Conservation (phyloP, 805 yeast species). For the Ogataea philodendri region DNA sequence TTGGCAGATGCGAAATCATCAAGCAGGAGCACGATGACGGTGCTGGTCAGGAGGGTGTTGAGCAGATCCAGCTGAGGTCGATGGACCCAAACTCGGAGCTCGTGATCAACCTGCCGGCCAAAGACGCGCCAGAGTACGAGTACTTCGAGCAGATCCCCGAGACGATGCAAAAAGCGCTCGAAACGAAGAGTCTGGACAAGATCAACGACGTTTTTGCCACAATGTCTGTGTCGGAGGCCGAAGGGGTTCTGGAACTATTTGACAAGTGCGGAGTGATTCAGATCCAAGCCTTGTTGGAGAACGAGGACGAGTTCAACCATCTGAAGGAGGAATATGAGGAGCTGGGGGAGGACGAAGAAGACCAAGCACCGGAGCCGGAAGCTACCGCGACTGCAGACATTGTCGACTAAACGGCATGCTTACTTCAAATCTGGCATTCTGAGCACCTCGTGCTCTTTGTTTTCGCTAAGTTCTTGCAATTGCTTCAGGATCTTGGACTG, state of each 20-base stretch:
- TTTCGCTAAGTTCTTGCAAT: slow-evolving; percentile 73
- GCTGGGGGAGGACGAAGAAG: slow-evolving; percentile 22
- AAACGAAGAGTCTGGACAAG: slow-evolving; percentile 65
- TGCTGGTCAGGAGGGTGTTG: slow-evolving; percentile 56
- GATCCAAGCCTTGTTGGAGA: slow-evolving; percentile 70
- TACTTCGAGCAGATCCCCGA: slow-evolving; percentile 57
- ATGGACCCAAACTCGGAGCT: slow-evolving; percentile 81
- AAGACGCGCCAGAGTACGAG: slow-evolving; percentile 50
- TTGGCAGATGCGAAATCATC: slow-evolving; percentile 68
- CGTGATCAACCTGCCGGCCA: slow-evolving; percentile 64
- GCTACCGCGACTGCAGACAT: slow-evolving; percentile 37
- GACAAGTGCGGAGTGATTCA: slow-evolving; percentile 83
- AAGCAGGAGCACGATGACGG: slow-evolving; percentile 46
- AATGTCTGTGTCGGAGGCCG: slow-evolving; percentile 77
- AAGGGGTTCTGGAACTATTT: slow-evolving; percentile 65
- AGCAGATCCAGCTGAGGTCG: slow-evolving; percentile 82
- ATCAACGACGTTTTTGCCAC: slow-evolving; percentile 80
- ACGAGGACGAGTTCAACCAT: slow-evolving; percentile 64
- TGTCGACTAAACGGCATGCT: slow-evolving; percentile 38
- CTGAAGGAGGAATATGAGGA: slow-evolving; percentile 47
- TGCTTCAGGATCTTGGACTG: slow-evolving; percentile 57
- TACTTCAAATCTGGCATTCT: slow-evolving; percentile 76
- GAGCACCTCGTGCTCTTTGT: slow-evolving; percentile 66
- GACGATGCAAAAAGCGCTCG: slow-evolving; percentile 72
- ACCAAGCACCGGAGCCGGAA: slow-evolving; percentile 12